Evolutionary conservation across 768 basidiomycete genomes (phyloP).

Genomic region (Pleurotus tuber-regium): DNA sequence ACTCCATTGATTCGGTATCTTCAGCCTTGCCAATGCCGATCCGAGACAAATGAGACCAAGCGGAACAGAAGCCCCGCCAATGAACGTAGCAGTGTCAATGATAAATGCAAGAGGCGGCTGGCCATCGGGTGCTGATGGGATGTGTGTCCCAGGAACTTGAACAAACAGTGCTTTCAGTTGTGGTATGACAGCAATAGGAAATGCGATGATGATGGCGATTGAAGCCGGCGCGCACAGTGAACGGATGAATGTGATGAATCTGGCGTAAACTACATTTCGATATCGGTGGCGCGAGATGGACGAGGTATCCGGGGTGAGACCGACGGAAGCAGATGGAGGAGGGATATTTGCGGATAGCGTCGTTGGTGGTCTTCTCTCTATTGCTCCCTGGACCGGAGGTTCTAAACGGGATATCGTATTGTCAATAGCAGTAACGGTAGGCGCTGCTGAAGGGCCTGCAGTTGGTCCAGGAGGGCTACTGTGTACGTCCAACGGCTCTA

Average conservation of each 20-base stretch:
- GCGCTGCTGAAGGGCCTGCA: not conserved
- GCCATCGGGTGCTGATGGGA: conserved; percentile 59
- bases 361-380: not conserved
- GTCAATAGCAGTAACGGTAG: conserved; percentile 1
- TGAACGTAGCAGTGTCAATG: conserved; percentile 53
- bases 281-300: conserved; percentile 10
- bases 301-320: conserved; percentile 3
- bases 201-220: conserved; percentile 48
- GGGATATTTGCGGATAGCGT: not conserved
- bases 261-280: not conserved
- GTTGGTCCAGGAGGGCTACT: conserved; percentile 1
- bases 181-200: conserved; percentile 55
- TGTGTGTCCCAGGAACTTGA: conserved; percentile 38
- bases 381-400: not conserved
- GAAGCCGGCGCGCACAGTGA: conserved; percentile 47
- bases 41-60: conserved; percentile 62
- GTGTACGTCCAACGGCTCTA: not conserved
- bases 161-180: conserved; percentile 63
- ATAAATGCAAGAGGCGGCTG: conserved; percentile 64
- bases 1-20: conserved; percentile 36
- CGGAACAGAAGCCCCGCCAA: conserved; percentile 64
- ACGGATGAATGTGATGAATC: conserved; percentile 25
- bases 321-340: not conserved
- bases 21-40: conserved; percentile 50
- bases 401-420: not conserved